Base-by-base conservation (phyloP, 2,329 filamentous ascomycete genomes). In the Cladosporium phlei region DNA sequence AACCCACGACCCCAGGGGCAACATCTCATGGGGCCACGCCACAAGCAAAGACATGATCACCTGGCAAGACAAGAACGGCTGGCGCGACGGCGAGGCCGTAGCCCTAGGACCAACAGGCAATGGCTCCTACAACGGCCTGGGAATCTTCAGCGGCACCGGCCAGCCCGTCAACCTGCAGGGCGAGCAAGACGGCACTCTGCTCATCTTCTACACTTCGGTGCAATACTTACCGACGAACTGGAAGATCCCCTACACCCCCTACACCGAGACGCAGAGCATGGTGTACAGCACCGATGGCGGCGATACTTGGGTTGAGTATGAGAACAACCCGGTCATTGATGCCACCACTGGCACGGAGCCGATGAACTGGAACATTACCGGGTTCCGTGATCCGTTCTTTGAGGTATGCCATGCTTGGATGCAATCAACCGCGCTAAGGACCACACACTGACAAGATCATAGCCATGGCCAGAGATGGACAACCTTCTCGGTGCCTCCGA, bases 71-170 rank as follows among this genome's bases (percentile, higher is more conserved):
- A 62, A 69, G 27, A 57, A 69, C 12, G 70, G 66, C 11, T 78
- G 75, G 75, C 53, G 71, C 51, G 64, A 68, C 25, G 63, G 61
- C 19, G 59, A 69, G 27, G 56, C 73, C 47, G 37, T 68, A 52
- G 53, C 64, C 47, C 17, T 74, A 6, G 66, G 63, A 4, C 68
- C 70, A 6, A 64, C 64, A 11, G 69, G 68, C 46, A 61, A 65
- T 46, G 64, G 64, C 30, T 60, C 63, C 6, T 77, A 78, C 54
- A 72, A 78, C 47, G 65, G 70, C 2, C 63, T 76, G 10, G 75
- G 75, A 1, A 71, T 77, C 24, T 78, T 78, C 57, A 74, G 70
- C 4, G 76, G 76, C 3, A 74, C 72, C 28, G 66, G 68, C 3
- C 68, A 72, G 50, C 70, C 75, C 1, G 70, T 74, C 6, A 75